Evolutionary conservation across 1,139 yeast species (phyloP).

Genomic region (Suhomyces bolitotheri): DNA sequence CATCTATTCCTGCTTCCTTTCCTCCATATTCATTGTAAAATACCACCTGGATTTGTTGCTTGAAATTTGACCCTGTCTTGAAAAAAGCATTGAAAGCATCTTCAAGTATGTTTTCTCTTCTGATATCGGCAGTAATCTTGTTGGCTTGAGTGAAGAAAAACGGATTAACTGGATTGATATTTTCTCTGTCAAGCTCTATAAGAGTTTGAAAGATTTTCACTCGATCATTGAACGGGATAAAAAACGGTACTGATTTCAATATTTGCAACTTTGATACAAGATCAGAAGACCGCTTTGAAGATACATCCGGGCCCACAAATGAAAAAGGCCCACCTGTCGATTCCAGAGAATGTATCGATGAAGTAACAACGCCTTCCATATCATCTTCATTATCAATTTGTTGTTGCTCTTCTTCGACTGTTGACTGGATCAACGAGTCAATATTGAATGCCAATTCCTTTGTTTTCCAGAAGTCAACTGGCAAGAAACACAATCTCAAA

Average conservation of each 20-base stretch:
- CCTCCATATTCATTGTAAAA: conserved; percentile 74
- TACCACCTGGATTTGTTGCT: conserved; percentile 58
- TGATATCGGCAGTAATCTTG: conserved; percentile 51
- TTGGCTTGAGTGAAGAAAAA: conserved; percentile 19
- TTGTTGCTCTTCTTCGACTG: conserved; percentile 41
- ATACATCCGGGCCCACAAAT: not conserved
- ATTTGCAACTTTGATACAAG: conserved; percentile 41
- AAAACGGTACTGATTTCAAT: conserved; percentile 70
- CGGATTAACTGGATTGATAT: conserved; percentile 19
- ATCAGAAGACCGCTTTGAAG: conserved; percentile 4
- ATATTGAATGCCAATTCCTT: conserved; percentile 28
- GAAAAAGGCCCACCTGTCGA: conserved; percentile 1
- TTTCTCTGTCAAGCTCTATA: conserved; percentile 51
- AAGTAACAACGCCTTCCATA: not conserved
- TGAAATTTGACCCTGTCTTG: conserved; percentile 47
- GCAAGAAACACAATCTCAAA: conserved; percentile 59
- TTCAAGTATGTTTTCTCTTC: conserved; percentile 67
- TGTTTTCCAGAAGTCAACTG: conserved; percentile 58
- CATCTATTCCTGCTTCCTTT: conserved; percentile 88
- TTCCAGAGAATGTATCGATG: not conserved
- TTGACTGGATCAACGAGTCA: conserved; percentile 31
- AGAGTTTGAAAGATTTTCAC: conserved; percentile 72
- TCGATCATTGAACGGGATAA: conserved; percentile 71
- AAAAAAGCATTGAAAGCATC: conserved; percentile 71
- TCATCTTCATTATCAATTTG: conserved; percentile 19